Evolutionary conservation across 2,329 filamentous ascomycete species (phyloP).

Genomic region (Myriangium duriaei): DNA sequence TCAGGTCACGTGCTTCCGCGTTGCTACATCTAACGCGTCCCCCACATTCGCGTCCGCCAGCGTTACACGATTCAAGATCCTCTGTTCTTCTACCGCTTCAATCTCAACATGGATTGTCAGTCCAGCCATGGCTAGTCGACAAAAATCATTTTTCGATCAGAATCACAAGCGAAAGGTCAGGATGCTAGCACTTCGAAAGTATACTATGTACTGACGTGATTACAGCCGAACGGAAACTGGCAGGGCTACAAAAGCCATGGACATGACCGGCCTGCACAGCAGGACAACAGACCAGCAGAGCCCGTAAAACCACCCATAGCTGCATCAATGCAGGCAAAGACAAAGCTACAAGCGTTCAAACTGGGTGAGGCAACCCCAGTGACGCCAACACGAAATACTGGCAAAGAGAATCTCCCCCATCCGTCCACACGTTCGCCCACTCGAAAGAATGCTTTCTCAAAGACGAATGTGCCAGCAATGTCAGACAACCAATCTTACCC

Average conservation of each 20-base stretch:
- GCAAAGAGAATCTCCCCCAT: conserved; percentile 30
- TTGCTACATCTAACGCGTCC: too few species aligned
- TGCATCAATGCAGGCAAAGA: conserved; percentile 40
- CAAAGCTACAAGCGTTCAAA: conserved; percentile 44
- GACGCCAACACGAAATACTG: conserved; percentile 16
- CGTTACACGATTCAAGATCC: too few species aligned
- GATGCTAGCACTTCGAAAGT: conserved; percentile 3
- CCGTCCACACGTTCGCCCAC: neutral
- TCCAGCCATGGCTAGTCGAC: conserved; percentile 31
- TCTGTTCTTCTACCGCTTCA: too few species aligned
- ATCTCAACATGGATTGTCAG: neutral
- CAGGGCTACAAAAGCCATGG: conserved; percentile 14
- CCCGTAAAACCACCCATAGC: conserved; percentile 30
- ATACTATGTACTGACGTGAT: conserved; percentile 3
- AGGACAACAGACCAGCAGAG: conserved; percentile 16
- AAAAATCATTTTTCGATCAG: conserved; percentile 41
- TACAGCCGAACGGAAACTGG: conserved; percentile 14
- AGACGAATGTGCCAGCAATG: conserved; percentile 7
- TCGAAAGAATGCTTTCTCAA: conserved; percentile 1
- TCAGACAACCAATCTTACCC: conserved; percentile 20
- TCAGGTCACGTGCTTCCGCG: too few species aligned
- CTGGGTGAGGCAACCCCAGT: conserved; percentile 29
- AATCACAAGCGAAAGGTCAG: conserved; percentile 29
- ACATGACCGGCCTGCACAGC: conserved; percentile 12
- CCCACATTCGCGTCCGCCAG: too few species aligned